Conservation (phyloP, 1,139 yeast genomes). For the Kazachstania sp. region DNA sequence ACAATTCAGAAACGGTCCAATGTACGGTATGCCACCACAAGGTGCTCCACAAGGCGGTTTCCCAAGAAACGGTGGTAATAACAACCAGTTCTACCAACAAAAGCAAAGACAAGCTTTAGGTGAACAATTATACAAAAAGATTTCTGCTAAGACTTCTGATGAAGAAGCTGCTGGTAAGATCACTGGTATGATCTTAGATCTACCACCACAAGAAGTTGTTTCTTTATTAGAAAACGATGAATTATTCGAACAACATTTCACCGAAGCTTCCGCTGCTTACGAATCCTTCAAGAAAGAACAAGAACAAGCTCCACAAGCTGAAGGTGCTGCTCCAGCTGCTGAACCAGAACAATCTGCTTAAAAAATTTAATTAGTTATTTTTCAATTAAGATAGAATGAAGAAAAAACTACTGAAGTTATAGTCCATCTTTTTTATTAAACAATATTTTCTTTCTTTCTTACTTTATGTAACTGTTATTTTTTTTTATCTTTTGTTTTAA, state of each 20-base stretch:
- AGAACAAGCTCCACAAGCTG: conserved; percentile 20
- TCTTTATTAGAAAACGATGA: conserved; percentile 85
- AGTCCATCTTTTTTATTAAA: not conserved
- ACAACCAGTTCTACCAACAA: conserved; percentile 52
- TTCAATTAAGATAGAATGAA: not conserved
- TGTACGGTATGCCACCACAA: conserved; percentile 80
- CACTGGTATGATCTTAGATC: conserved; percentile 97
- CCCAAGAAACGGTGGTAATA: conserved; percentile 32
- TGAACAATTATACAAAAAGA: conserved; percentile 94
- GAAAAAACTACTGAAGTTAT: too few species aligned
- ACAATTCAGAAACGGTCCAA: conserved; percentile 61
- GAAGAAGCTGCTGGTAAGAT: conserved; percentile 97
- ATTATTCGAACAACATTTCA: conserved; percentile 82
- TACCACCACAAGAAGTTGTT: conserved; percentile 86
- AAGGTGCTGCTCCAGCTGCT: conserved; percentile 4
- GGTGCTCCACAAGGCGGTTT: conserved; percentile 42
- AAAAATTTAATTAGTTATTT: not conserved
- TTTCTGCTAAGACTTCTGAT: conserved; percentile 83
- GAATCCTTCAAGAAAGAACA: conserved; percentile 60
- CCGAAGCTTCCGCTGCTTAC: conserved; percentile 91
- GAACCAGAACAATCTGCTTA: conserved; percentile 11
- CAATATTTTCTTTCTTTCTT: not conserved
- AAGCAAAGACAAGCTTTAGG: conserved; percentile 90
- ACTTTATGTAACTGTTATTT: too few species aligned
- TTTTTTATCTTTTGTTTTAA: too few species aligned